A percentile compares a stretch with the other conserved stretches of the same genome.
phyloP scores from a whole-genome alignment of 148 eudicot genomes.

The Spergularia bocconei region DNA sequence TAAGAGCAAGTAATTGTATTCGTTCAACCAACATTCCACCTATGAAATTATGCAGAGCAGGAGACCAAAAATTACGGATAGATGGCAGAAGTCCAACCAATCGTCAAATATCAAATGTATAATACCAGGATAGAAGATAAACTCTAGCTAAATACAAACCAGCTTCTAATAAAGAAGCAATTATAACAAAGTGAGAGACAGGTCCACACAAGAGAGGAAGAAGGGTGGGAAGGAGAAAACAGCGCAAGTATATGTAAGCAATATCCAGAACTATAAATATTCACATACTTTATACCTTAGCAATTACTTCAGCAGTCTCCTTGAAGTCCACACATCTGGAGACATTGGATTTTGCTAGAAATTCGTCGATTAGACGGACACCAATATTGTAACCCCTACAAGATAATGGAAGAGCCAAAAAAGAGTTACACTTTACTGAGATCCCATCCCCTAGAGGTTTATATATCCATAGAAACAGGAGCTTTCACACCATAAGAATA shows the following conservation, averaged over 20 bases:
- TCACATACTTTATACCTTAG: conserved; percentile 53
- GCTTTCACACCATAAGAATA: too few relatives aligned
- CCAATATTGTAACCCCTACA: conserved; percentile 98
- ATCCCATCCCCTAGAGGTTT: neutral
- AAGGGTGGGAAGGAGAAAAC: neutral
- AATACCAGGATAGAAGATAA: too few relatives aligned
- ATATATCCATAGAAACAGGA: neutral
- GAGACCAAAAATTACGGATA: too few relatives aligned
- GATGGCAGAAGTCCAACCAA: too few relatives aligned
- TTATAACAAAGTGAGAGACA: neutral
- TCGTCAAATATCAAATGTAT: too few relatives aligned
- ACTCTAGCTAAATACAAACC: too few relatives aligned
- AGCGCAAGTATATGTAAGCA: neutral
- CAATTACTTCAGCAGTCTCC: conserved; percentile 98
- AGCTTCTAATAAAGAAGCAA: neutral
- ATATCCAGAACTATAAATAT: neutral
- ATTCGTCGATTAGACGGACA: conserved; percentile 81
- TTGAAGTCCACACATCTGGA: conserved; percentile 95
- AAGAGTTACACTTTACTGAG: conserved; percentile 12
- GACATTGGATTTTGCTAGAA: conserved; percentile 87
- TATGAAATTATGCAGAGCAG: too few relatives aligned
- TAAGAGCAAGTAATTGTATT: neutral
- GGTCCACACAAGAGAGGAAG: neutral
- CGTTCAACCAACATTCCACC: neutral
- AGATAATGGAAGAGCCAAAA: conserved; percentile 8